These are phyloP conservation scores for Tremella fuciformis DNA, from an alignment of 768 basidiomycete species.

Conservation along the genomic window DNA sequence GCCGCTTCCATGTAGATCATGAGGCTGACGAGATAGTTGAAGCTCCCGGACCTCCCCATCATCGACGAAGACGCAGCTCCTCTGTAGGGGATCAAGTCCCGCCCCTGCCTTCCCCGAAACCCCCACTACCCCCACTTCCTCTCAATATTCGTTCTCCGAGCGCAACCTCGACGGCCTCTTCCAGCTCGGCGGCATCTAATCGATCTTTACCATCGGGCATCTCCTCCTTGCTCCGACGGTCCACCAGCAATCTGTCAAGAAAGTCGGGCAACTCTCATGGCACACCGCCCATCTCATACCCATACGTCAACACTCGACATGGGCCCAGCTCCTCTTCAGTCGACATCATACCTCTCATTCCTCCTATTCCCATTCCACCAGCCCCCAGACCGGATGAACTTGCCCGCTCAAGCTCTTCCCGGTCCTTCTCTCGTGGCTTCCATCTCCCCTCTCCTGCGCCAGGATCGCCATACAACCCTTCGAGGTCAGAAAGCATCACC, in stretches of 20 bases:
- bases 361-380: slow-evolving; percentile 7
- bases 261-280: slow-evolving; percentile 21
- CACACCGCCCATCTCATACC: slow-evolving; percentile 29
- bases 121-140: slow-evolving; percentile 39
- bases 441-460: slow-evolving; percentile 44
- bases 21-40: not conserved
- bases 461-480: slow-evolving; percentile 33
- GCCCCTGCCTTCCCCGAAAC: slow-evolving; percentile 10
- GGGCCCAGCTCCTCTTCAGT: not conserved
- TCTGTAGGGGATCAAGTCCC: slow-evolving; percentile 19
- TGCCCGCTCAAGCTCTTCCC: slow-evolving; percentile 10
- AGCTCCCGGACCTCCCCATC: slow-evolving; percentile 9
- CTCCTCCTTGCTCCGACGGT: slow-evolving; percentile 27
- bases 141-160: slow-evolving; percentile 33
- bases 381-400: not conserved
- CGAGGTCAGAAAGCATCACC: slow-evolving; percentile 1
- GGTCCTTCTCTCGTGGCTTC: slow-evolving; percentile 39
- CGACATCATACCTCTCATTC: not conserved
- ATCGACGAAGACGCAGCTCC: slow-evolving; percentile 31
- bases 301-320: not conserved
- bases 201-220: slow-evolving; percentile 16
- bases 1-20: not conserved
- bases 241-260: slow-evolving; percentile 27
- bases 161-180: slow-evolving; percentile 17
- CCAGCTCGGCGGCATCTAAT: slow-evolving; percentile 14